Conservation (phyloP, 75 land plant species). For the Isoetes taiwanensis region DNA sequence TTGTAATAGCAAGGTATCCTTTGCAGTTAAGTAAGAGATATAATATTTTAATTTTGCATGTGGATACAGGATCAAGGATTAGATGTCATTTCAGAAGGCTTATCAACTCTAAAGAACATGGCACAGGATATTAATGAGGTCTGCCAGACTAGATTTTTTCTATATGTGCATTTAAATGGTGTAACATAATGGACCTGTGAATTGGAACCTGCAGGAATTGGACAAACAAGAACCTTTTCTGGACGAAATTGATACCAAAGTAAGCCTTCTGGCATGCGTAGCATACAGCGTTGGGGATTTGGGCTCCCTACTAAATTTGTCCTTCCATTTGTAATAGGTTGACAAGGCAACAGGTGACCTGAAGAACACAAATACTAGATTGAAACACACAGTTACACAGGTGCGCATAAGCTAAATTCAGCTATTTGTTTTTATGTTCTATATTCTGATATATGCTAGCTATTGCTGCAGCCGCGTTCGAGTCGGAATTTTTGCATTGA, state of each 20-base stretch:
- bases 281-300: no score
- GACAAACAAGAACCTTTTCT: conserved; percentile 85
- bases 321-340: no score
- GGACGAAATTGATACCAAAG: conserved; percentile 89
- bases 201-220: conserved; percentile 45
- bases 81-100: conserved; percentile 55
- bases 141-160: background rate
- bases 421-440: background rate
- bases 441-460: background rate
- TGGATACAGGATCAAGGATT: conserved; percentile 58
- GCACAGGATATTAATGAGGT: conserved; percentile 82
- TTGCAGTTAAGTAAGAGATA: background rate
- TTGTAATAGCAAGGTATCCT: background rate
- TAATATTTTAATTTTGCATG: background rate
- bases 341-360: conserved; percentile 73
- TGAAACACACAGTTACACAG: conserved; percentile 78
- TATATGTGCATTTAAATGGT: background rate
- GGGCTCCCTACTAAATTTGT: no score
- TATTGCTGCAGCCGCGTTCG: conserved; percentile 48
- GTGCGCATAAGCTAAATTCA: conserved; percentile 11
- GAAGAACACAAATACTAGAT: conserved; percentile 79
- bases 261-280: no score
- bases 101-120: conserved; percentile 67
- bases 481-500: conserved; percentile 78
- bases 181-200: no score